Evolutionary conservation across 768 basidiomycete genomes (phyloP), one percentile per base, ranked within the genome.

Genomic region (Sarcodon sp.): DNA sequence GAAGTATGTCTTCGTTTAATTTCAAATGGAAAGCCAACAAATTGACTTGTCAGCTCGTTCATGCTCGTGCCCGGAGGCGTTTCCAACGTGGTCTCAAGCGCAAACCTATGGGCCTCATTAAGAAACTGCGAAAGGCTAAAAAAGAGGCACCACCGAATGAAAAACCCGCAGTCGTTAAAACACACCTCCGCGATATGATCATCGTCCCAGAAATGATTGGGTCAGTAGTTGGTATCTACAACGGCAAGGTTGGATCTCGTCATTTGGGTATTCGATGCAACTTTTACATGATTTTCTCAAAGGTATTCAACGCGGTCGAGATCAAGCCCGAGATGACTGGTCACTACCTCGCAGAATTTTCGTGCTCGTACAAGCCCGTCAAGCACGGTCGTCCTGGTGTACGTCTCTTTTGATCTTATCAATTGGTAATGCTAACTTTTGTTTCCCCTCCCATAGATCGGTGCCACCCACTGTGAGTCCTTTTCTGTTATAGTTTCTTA

Each of bases 121-220:
- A 98, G 79, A 99, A 99, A 71, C 78, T 99, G 59, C 89, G 96
- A 68, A 94, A 96, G 70, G 90, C 96, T 50, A 99, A 99, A 81
- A 98, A 94, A 75, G 92, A 97, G 69, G 91, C 92, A n/a, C 87
- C 80, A 49, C 88, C 94, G 57, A 96, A 97, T 70, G 93, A 98
- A 73, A 98, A 99, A 77, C 96, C 96, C 51, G 77, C 90, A 46
- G 87, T 92, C 58, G 94, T 99, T 62, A 99, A 98, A 79, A 99
- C 96, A 50, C 96, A 99, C 70, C 76, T 99, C 59, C 90, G 96
- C 61, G 84, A 98, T 72, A 98, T 99, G 96, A 94, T 98, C 69
- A 84, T 99, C 69, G 96, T 99, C 51, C 96, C 96, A 45, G 96
- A 99, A 76, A 98, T 99, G 96, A 97, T 99, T 68, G 96, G 96